Evolutionary conservation across 2,329 filamentous ascomycete genomes (phyloP), one percentile per base, ranked within the genome.

Genomic region (Talaromyces piceae): DNA sequence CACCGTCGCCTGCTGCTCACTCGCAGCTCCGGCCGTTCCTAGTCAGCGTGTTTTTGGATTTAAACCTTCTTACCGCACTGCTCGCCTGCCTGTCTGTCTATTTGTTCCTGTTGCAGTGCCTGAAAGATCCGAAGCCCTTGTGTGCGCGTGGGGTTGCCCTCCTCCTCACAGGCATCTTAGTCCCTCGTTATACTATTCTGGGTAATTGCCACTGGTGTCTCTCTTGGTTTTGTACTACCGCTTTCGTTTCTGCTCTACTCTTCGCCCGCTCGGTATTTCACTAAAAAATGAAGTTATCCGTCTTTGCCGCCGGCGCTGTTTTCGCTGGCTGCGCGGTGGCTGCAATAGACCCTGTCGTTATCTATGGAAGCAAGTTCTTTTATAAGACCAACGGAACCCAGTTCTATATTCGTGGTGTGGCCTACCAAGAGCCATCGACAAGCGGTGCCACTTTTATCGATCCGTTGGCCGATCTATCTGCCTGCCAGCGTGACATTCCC

Each of bases 401-500:
- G 73, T 88, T 87, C 73, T 94, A 83, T 78, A 88, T 97, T 71
- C 88, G 86, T 71, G 93, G 93, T 74, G 78, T 98, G 61, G 93
- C 93, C 59, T 98, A 98, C 75, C 93, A 98, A 77, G 83, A 66
- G 75, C 69, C 61, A 43, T 64, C 23, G 3, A 66, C 31, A 28
- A 49, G 39, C 44, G 2, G 16, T n/a, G 13, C 39, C 51, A 76
- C 76, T 56, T 97, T 91, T 76, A 79, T 77, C 57, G 93, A 98
- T 67, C 91, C 93, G 53, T 82, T 98, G 37, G 79, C 88, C 59
- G 82, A 95, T 64, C 71, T 73, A 52, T 72, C 75, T 28, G 70
- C 73, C 59, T 97, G 93, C 79, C 80, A 81, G 69, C 88, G 91
- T 62, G 93, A 98, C 67, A 81, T 98, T 45, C 88, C 89, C 44